These are phyloP conservation scores for Platanus orientalis DNA, from an alignment of 164 flowering plant species.

Conservation along the genomic window DNA sequence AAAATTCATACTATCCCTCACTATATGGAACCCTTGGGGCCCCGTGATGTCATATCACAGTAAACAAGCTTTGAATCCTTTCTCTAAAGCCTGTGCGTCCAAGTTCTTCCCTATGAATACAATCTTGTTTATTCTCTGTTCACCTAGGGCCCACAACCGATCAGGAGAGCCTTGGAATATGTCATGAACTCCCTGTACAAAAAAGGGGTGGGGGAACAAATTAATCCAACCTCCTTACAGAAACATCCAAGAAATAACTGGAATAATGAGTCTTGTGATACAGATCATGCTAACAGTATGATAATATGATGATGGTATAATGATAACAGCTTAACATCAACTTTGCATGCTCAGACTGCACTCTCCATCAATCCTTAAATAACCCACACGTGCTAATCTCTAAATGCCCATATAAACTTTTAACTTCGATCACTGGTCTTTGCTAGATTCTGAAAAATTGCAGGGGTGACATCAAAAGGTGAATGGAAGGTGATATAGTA, in stretches of 20 bases:
- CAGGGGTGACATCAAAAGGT: no score
- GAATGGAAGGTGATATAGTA: no score
- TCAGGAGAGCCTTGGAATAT: conserved; percentile 98
- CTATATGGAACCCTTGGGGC: background rate
- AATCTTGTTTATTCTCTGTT: conserved; percentile 83
- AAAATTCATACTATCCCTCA: no score
- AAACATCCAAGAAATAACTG: background rate
- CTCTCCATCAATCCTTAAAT: no score
- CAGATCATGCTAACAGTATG: no score
- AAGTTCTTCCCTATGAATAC: conserved; percentile 95
- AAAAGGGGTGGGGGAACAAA: conserved; percentile 3
- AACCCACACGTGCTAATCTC: no score
- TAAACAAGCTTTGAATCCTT: conserved; percentile 85
- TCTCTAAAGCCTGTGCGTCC: conserved; percentile 63
- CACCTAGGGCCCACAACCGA: conserved; percentile 73
- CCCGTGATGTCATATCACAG: conserved; percentile 24
- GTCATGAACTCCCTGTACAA: conserved; percentile 91
- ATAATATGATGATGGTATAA: background rate
- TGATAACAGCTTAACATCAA: no score
- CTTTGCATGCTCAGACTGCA: no score
- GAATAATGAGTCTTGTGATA: no score
- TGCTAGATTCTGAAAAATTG: no score
- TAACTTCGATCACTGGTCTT: no score
- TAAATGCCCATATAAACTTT: no score
- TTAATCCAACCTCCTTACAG: background rate